phyloP scores from a whole-genome alignment of 805 yeast genomes.

The Hanseniaspora nectarophila region DNA sequence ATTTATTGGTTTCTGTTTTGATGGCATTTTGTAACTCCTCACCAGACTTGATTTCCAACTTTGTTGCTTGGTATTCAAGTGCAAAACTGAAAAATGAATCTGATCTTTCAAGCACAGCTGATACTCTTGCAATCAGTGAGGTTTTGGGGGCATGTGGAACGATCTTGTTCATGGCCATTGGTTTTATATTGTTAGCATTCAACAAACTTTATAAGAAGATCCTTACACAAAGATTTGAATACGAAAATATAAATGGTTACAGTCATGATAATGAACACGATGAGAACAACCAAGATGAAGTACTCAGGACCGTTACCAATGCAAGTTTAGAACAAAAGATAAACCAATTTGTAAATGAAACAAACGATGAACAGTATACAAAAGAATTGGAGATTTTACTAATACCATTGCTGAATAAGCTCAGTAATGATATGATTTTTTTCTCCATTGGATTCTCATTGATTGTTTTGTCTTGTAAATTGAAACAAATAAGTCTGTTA shows the following conservation, averaged over 20 bases:
- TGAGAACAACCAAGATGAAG: not conserved
- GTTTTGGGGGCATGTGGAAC: conserved; percentile 31
- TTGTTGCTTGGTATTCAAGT: conserved; percentile 27
- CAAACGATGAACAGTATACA: not conserved
- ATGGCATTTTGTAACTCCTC: conserved; percentile 31
- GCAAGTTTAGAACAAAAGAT: not conserved
- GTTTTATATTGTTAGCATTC: conserved; percentile 23
- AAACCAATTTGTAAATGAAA: not conserved
- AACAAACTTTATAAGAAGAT: conserved; percentile 20
- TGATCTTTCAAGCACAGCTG: conserved; percentile 15
- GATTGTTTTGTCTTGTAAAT: conserved; percentile 22
- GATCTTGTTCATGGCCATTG: conserved; percentile 28
- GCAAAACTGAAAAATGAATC: not conserved
- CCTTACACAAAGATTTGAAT: not conserved
- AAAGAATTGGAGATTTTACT: not conserved
- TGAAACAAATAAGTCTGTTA: conserved; percentile 21
- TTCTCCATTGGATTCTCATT: conserved; percentile 21
- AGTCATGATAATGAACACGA: conserved; percentile 19
- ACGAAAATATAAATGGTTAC: conserved; percentile 14
- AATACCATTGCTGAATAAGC: conserved; percentile 2
- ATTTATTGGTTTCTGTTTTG: conserved; percentile 24
- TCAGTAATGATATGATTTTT: conserved; percentile 24
- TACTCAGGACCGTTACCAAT: not conserved
- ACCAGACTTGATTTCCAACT: conserved; percentile 29
- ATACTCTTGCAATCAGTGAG: conserved; percentile 28